phyloP scores from a whole-genome alignment of 1,284 basidiomycete genomes.

The Cryptococcus hybrid region DNA sequence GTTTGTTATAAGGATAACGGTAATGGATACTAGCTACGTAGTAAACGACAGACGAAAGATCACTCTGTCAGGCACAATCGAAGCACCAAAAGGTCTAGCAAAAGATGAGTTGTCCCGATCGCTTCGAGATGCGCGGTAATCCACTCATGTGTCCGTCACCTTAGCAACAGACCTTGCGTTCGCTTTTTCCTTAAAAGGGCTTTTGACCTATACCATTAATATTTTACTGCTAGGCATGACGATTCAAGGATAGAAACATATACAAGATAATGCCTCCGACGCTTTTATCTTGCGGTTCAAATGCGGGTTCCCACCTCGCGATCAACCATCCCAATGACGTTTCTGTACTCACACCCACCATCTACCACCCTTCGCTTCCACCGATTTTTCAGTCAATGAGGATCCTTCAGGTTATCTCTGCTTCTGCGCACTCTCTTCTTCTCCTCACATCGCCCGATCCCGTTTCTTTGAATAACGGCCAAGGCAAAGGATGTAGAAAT shows the following conservation, averaged over 20 bases:
- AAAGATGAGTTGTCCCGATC: no score
- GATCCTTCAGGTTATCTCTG: slow-evolving; percentile 34
- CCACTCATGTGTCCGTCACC: no score
- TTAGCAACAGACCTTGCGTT: no score
- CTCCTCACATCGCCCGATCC: slow-evolving; percentile 11
- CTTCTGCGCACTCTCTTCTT: slow-evolving; percentile 37
- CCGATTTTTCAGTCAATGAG: background rate
- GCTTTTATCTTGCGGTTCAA: slow-evolving; percentile 67
- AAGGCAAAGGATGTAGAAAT: slow-evolving; percentile 1
- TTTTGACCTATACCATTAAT: no score
- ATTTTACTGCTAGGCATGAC: no score
- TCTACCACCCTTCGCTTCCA: slow-evolving; percentile 27
- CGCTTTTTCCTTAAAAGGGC: no score
- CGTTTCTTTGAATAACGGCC: background rate
- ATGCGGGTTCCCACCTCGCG: slow-evolving; percentile 71
- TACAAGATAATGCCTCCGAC: slow-evolving; percentile 8
- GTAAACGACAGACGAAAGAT: no score
- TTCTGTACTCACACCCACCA: slow-evolving; percentile 57
- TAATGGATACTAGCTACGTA: no score
- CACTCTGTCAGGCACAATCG: no score
- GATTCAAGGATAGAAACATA: background rate
- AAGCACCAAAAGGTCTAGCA: no score
- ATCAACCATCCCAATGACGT: slow-evolving; percentile 61
- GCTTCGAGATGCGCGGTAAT: no score
- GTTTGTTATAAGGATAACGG: no score